Conservation (phyloP, 148 eudicot genomes). For the Silene uniflora region DNA sequence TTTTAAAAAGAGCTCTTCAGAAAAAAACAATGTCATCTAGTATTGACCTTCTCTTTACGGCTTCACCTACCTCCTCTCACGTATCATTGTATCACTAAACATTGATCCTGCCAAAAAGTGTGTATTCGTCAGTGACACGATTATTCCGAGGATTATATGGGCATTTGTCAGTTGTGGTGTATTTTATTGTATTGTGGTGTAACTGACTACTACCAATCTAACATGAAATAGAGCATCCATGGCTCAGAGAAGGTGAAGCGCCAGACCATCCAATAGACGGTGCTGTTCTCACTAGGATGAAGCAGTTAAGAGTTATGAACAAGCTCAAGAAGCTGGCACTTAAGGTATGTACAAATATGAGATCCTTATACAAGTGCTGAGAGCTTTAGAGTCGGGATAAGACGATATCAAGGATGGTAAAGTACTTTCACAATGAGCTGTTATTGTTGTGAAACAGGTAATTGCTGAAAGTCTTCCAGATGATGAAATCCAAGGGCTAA, state of each 20-base stretch:
- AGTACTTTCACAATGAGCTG: background rate
- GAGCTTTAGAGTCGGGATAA: background rate
- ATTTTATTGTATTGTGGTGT: background rate
- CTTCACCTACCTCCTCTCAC: too few species aligned
- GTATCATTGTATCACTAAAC: too few species aligned
- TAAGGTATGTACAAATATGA: slow-evolving; percentile 43
- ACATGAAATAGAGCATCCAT: slow-evolving; percentile 61
- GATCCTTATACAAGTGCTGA: background rate
- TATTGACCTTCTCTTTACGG: too few species aligned
- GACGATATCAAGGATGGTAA: background rate
- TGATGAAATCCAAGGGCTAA: slow-evolving; percentile 85
- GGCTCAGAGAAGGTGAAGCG: slow-evolving; percentile 93
- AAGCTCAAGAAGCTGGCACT: slow-evolving; percentile 92
- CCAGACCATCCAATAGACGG: slow-evolving; percentile 91
- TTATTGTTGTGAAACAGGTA: slow-evolving; percentile 36
- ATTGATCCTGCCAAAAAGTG: too few species aligned
- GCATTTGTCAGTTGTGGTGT: too few species aligned
- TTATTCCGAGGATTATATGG: background rate
- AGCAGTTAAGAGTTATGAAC: slow-evolving; percentile 96
- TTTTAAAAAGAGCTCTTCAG: too few species aligned
- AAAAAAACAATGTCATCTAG: too few species aligned
- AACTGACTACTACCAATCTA: slow-evolving; percentile 1
- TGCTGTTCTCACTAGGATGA: slow-evolving; percentile 93
- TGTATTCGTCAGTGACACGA: background rate
- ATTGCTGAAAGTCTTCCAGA: slow-evolving; percentile 76